These are phyloP conservation scores for Barnettozyma botsteinii DNA, from an alignment of 805 yeast species.

Conservation along the genomic window DNA sequence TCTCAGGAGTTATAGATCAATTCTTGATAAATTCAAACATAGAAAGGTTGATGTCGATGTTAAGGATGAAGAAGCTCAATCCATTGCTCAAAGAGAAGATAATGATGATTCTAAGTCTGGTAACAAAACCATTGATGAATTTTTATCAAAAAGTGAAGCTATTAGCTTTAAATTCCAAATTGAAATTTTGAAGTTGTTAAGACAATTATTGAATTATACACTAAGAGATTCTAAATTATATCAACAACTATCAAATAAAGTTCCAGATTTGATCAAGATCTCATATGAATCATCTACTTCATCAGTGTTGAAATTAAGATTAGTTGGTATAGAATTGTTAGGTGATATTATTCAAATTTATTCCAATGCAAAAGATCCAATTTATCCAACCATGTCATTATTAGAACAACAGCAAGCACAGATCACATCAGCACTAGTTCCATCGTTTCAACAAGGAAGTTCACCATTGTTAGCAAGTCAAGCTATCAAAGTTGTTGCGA, in stretches of 20 bases:
- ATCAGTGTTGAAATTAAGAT: conserved; percentile 50
- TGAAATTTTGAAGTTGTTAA: conserved; percentile 39
- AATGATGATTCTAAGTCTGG: conserved; percentile 14
- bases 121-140: conserved; percentile 5
- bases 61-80: conserved; percentile 43
- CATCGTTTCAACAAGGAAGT: conserved; percentile 73
- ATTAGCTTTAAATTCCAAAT: conserved; percentile 52
- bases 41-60: conserved; percentile 32
- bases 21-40: conserved; percentile 32
- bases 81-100: conserved; percentile 29
- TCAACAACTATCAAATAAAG: conserved; percentile 36
- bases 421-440: conserved; percentile 81
- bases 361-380: conserved; percentile 62
- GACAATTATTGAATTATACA: conserved; percentile 37
- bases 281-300: conserved; percentile 82
- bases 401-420: conserved; percentile 94
- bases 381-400: conserved; percentile 62
- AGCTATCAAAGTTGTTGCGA: conserved; percentile 75
- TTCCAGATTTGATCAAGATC: conserved; percentile 65
- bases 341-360: conserved; percentile 56
- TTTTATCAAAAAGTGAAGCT: conserved; percentile 38
- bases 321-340: conserved; percentile 61
- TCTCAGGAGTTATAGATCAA: conserved; percentile 36
- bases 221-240: conserved; percentile 33
- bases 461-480: conserved; percentile 67